Base-by-base conservation (phyloP, 1,284 basidiomycete genomes). In the Peniophora sp. region DNA sequence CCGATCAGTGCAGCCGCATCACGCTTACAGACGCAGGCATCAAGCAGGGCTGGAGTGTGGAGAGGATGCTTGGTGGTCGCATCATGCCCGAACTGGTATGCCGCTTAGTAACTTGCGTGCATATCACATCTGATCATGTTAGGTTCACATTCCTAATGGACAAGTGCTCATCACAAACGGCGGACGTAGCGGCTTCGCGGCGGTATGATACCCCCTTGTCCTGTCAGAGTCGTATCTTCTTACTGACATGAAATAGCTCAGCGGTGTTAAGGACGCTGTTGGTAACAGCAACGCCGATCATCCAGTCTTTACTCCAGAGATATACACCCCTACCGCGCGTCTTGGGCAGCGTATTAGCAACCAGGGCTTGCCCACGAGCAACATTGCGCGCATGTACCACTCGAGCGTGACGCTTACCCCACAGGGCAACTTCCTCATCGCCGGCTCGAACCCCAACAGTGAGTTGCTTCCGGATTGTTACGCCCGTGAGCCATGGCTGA, bases 301-400 rank as follows among this genome's bases (percentile, higher is more conserved):
- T 57, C 61, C 68, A 6, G 62, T 61, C 51, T 63, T 75, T 56
- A 67, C 67, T 9, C 78, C 80, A 2, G 67, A 74, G 11, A 54
- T 83, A 2, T 83, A 80, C 61, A 73, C 74, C 22, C 78, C 78
- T 1, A 50, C 52, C 38, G 69, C 69, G n/a, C 71, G 71, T 1
- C 53, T 66, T 2, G 78, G 78, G 16, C 57, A 62, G 50, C 70
- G 79, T 25, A 72, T 82, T 60, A 68, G 69, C 47, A 70, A 67
- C 47, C 60, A 64, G 16, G 72, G 70, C 11, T 66, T 82, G 56
- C 73, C 74, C 1, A 67, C 68, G 2, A 72, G 73, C 0, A 65
- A 69, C 38, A 72, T 77, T 49, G 59, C 72, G 14, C 64, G 73
- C 10, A 48, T 75, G 59, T 77, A 77, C 54, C 74, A 77, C 55